Evolutionary conservation across 495 filamentous ascomycete genomes (phyloP), one percentile per base, ranked within the genome.

Genomic region (Aspergillus egyptiacus): DNA sequence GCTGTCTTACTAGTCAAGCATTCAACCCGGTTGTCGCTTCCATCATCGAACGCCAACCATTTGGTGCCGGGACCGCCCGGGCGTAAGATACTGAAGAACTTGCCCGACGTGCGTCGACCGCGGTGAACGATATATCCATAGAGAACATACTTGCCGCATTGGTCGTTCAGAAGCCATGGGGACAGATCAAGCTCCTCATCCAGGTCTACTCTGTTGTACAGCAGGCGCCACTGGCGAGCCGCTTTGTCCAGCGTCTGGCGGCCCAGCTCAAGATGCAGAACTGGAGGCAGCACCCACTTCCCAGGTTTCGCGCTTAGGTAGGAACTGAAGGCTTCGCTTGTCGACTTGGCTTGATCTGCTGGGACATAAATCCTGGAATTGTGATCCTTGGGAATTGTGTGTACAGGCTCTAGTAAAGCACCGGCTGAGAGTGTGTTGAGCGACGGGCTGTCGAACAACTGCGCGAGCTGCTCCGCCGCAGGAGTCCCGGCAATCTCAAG

Each of bases 41-140:
- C 70, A 49, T 81, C 77, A 30, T 76, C 67, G 50, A 82, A 86
- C 20, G 69, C 74, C 34, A 84, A 67, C 82, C 82, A 86, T 35
- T 67, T 73, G 8, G 72, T 70, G 8, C 70, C 74, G 3, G 74
- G 75, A 1, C 80, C 78, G 15, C 71, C 70, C 0, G 82, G 82
- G 13, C 80, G 72, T 36, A 86, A 57, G 32, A 84, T 77, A 33
- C 78, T 75, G 54, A 79, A 78, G 63, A 81, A 85, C 24, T 80
- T 70, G 43, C 75, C 72, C 7, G 82, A 83, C 11, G 76, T 76
- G 30, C 83, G 78, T 22, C 73, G 75, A 24, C 78, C 81, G 43
- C 71, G 72, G 54, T 85, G 82, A 3, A 83, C 80, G 14, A 83
- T 66, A 38, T 83, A 79, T 13, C 79, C 80, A 51, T 78, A 83